Percentiles rank a stretch among this genome's conserved stretches.
These are phyloP conservation scores for Mikania micrantha DNA, from an alignment of 129 eudicot genomes.

Conservation along the genomic window DNA sequence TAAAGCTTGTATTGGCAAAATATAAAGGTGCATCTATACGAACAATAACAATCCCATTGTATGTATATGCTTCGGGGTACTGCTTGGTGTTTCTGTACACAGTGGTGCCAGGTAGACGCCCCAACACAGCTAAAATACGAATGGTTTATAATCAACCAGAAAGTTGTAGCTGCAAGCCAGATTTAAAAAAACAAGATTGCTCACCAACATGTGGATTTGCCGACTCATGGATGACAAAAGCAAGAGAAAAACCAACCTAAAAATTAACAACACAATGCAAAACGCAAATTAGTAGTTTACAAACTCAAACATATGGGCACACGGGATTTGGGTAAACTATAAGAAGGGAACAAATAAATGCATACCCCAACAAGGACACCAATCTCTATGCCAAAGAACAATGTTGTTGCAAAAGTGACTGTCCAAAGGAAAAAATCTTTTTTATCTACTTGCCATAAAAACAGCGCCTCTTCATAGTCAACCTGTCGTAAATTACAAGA, in stretches of 20 bases:
- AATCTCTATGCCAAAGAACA: conserved; percentile 91
- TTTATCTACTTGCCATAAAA: conserved; percentile 90
- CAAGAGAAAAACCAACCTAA: conserved; percentile 94
- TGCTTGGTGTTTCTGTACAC: conserved; percentile 82
- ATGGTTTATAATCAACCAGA: neutral
- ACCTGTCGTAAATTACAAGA: conserved; percentile 50
- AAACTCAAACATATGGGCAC: neutral
- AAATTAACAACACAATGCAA: neutral
- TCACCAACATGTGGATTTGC: conserved; percentile 99
- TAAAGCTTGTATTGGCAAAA: conserved; percentile 95
- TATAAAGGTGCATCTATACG: conserved; percentile 95
- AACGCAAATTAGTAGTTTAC: conserved; percentile 17
- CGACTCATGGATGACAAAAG: conserved; percentile 98
- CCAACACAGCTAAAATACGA: conserved; percentile 71
- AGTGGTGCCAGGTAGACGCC: conserved; percentile 99
- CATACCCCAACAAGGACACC: conserved; percentile 98
- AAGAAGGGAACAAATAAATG: neutral
- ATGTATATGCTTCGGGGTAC: conserved; percentile 91
- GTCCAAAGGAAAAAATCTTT: conserved; percentile 91
- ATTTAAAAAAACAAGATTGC: conserved; percentile 16
- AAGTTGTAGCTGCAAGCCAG: neutral
- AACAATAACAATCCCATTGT: conserved; percentile 92
- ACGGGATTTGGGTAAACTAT: neutral
- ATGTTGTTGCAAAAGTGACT: conserved; percentile 61
- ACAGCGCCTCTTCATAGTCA: conserved; percentile 89